Evolutionary conservation across 805 yeast species (phyloP).

Genomic region (Metschnikowia colocasiae): DNA sequence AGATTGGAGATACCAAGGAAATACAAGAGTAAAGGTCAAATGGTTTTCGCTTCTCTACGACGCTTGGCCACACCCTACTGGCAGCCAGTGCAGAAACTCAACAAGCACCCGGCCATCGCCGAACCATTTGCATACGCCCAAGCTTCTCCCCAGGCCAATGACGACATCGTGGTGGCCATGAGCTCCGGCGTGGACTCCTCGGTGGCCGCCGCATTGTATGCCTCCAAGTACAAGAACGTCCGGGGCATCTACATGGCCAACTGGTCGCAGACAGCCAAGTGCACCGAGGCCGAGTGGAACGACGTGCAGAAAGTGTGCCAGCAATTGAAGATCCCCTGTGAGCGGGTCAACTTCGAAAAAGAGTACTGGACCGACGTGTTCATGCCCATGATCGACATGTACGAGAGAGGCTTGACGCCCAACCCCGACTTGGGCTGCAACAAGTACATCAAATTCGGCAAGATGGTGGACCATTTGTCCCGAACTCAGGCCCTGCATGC

Average conservation of each 20-base stretch:
- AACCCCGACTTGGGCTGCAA: slow-evolving; percentile 94
- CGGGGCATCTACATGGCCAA: slow-evolving; percentile 90
- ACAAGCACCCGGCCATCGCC: slow-evolving; percentile 10
- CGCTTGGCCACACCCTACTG: not conserved
- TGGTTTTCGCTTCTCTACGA: not conserved
- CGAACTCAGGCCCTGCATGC: slow-evolving; percentile 1
- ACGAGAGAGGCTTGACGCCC: slow-evolving; percentile 76
- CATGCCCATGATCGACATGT: slow-evolving; percentile 81
- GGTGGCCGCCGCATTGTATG: slow-evolving; percentile 69
- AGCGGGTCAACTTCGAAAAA: slow-evolving; percentile 75
- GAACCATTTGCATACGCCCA: slow-evolving; percentile 31
- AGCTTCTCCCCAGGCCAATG: slow-evolving; percentile 46
- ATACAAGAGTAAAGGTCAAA: too few relatives aligned
- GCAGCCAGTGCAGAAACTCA: slow-evolving; percentile 7
- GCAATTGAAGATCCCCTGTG: slow-evolving; percentile 62
- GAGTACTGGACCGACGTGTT: slow-evolving; percentile 94
- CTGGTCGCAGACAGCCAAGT: slow-evolving; percentile 68
- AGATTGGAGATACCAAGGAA: too few relatives aligned
- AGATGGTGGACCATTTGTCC: slow-evolving; percentile 54
- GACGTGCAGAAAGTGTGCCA: slow-evolving; percentile 68
- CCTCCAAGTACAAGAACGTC: slow-evolving; percentile 55
- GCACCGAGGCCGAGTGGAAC: slow-evolving; percentile 86
- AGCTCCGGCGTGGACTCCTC: slow-evolving; percentile 97
- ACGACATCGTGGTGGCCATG: slow-evolving; percentile 81
- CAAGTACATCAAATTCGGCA: slow-evolving; percentile 81